phyloP scores from a whole-genome alignment of 108 stramenopile genomes.

The Nannochloropsis gaditana region DNA sequence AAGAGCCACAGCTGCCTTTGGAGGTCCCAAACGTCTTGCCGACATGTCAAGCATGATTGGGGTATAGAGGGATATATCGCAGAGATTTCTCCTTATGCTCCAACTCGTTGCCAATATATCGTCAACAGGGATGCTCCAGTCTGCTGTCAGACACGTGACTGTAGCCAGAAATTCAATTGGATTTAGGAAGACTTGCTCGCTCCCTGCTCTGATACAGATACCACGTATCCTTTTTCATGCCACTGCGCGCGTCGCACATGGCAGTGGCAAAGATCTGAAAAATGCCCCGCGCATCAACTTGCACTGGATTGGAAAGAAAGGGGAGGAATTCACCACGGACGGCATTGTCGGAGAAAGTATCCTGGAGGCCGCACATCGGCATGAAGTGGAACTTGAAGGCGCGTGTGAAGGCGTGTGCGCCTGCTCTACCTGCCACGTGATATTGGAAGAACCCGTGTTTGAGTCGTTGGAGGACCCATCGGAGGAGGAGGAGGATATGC shows the following conservation, averaged over 20 bases:
- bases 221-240: background rate
- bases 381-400: constrained; percentile 62
- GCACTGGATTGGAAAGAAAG: constrained; percentile 9
- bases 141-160: too few relatives aligned
- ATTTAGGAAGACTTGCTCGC: too few relatives aligned
- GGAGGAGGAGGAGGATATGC: constrained; percentile 82
- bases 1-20: too few relatives aligned
- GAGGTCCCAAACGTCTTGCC: too few relatives aligned
- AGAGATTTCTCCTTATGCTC: too few relatives aligned
- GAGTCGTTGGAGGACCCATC: constrained; percentile 61
- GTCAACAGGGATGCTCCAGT: too few relatives aligned
- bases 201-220: background rate
- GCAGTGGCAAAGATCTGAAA: constrained; percentile 14
- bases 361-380: constrained; percentile 32
- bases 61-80: too few relatives aligned
- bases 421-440: constrained; percentile 95
- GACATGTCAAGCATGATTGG: too few relatives aligned
- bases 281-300: constrained; percentile 1
- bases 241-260: background rate
- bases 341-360: background rate
- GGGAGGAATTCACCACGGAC: constrained; percentile 17
- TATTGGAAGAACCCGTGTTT: constrained; percentile 69
- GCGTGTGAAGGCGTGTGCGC: constrained; percentile 97
- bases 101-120: too few relatives aligned
- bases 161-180: too few relatives aligned